A percentile compares a stretch with the other conserved stretches of the same genome.
phyloP scores from a whole-genome alignment of 306 rosid species.

The Macrotyloma uniflorum region DNA sequence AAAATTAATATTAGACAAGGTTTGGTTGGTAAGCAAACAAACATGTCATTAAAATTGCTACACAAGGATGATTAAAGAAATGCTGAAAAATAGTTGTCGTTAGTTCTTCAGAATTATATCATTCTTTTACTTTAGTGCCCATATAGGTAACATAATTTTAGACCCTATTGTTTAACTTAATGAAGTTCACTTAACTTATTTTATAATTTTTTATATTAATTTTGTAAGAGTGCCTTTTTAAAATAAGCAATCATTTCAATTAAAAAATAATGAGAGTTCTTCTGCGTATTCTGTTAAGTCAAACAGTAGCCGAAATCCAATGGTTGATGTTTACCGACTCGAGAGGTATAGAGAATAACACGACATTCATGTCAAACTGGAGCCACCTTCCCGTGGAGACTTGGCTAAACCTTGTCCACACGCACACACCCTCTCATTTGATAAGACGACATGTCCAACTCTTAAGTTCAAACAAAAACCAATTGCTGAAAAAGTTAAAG shows the following conservation, averaged over 20 bases:
- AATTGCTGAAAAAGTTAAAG: constrained; percentile 2
- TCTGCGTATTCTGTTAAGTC: neutral
- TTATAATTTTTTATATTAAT: too few species aligned
- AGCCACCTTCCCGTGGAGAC: constrained; percentile 44
- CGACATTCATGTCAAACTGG: neutral
- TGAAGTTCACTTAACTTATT: too few species aligned
- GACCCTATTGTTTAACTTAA: too few species aligned
- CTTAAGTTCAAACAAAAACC: constrained; percentile 35
- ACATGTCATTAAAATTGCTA: neutral
- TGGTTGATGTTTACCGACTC: constrained; percentile 18
- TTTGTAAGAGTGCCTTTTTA: too few species aligned
- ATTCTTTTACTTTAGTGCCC: too few species aligned
- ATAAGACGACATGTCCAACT: constrained; percentile 47
- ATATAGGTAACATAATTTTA: neutral
- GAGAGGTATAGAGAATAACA: neutral
- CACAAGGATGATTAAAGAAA: too few species aligned
- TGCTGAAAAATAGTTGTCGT: too few species aligned
- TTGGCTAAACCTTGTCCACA: constrained; percentile 83
- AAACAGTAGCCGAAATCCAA: constrained; percentile 33
- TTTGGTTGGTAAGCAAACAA: too few species aligned
- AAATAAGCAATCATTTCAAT: neutral
- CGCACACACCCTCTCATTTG: constrained; percentile 40
- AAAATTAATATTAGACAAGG: neutral
- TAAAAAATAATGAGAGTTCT: neutral
- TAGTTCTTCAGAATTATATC: too few species aligned